These are phyloP conservation scores for Cavenderia fasciculata DNA, from an alignment of 78 protist genomes.

Conservation along the genomic window DNA sequence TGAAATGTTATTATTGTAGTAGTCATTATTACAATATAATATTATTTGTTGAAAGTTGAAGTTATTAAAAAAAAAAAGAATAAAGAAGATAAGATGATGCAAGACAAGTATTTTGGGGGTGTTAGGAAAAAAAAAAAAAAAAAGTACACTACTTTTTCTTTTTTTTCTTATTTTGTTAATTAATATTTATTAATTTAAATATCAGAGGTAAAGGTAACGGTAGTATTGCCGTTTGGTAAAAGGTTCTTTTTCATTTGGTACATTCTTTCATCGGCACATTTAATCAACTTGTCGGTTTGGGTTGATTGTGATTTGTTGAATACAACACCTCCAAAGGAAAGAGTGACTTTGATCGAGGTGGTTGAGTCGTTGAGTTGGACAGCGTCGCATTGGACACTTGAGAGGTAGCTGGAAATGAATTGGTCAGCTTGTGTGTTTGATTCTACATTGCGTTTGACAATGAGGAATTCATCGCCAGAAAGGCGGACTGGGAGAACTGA, in stretches of 20 bases:
- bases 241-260: slow-evolving; percentile 47
- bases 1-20: too few species aligned
- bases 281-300: slow-evolving; percentile 24
- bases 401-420: slow-evolving; percentile 9
- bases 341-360: background rate
- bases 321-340: slow-evolving; percentile 62
- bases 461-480: slow-evolving; percentile 65
- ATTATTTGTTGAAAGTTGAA: too few species aligned
- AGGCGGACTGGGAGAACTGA: slow-evolving; percentile 51
- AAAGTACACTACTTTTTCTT: too few species aligned
- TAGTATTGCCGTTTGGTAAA: too few species aligned
- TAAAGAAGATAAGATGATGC: too few species aligned
- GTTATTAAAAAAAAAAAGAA: too few species aligned
- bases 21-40: too few species aligned
- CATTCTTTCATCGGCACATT: slow-evolving; percentile 66
- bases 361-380: background rate
- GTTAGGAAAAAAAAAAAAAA: too few species aligned
- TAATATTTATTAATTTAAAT: too few species aligned
- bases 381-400: background rate
- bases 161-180: too few species aligned
- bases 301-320: slow-evolving; percentile 17
- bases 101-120: too few species aligned
- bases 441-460: slow-evolving; percentile 34
- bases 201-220: too few species aligned
- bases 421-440: slow-evolving; percentile 14